Evolutionary conservation across 2,329 filamentous ascomycete species (phyloP).

Genomic region (Talaromyces marneffei): DNA sequence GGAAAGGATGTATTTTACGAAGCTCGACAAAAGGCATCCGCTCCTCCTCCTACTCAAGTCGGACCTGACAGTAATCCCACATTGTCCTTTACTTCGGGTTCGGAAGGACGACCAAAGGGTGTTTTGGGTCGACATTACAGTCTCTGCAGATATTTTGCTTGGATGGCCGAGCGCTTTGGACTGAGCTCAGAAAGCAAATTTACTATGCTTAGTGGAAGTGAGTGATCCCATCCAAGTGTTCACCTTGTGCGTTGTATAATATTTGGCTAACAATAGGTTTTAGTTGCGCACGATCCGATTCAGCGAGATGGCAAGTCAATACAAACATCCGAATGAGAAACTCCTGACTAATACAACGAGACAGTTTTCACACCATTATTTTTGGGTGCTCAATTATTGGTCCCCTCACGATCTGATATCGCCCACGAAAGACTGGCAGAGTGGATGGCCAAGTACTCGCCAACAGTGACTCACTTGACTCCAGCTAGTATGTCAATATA

Average conservation of each 20-base stretch:
- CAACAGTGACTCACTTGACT: conserved; percentile 81
- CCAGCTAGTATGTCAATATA: conserved; percentile 52
- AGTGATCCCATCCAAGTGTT: no score
- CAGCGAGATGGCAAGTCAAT: conserved; percentile 51
- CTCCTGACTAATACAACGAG: background rate
- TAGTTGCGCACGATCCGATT: conserved; percentile 57
- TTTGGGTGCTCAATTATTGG: conserved; percentile 70
- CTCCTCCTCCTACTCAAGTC: conserved; percentile 62
- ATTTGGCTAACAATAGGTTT: background rate
- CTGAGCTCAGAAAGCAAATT: conserved; percentile 68
- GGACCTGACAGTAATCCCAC: conserved; percentile 81
- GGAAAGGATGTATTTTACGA: conserved; percentile 62
- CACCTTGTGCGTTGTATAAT: no score
- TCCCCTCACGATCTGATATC: conserved; percentile 78
- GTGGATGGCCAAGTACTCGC: conserved; percentile 72
- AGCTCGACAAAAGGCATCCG: conserved; percentile 31
- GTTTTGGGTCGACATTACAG: conserved; percentile 83
- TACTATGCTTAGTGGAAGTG: conserved; percentile 70
- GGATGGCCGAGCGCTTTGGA: conserved; percentile 83
- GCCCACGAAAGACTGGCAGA: conserved; percentile 78
- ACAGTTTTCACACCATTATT: conserved; percentile 80
- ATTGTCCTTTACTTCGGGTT: conserved; percentile 66
- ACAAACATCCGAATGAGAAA: background rate
- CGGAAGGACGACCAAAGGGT: conserved; percentile 75
- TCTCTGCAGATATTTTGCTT: conserved; percentile 79